phyloP scores from a whole-genome alignment of 202 grass and related monocot genomes.

The Zoysia matrella region DNA sequence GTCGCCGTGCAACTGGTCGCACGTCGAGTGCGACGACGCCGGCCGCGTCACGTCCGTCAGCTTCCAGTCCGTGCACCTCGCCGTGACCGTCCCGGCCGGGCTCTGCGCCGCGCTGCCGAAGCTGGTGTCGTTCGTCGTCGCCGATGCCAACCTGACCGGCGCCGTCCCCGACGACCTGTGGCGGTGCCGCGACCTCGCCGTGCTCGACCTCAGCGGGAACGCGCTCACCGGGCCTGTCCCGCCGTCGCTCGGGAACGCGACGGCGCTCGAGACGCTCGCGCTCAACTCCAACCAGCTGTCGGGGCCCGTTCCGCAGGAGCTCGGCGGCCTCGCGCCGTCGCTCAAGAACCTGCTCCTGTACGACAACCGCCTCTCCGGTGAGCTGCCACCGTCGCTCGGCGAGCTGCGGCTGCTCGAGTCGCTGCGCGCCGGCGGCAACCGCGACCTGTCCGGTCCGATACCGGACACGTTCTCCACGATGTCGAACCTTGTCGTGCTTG shows the following conservation, averaged over 20 bases:
- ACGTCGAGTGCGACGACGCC: conserved; percentile 53
- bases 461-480: conserved; percentile 66
- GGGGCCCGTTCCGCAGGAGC: conserved; percentile 54
- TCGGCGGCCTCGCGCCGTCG: conserved; percentile 30
- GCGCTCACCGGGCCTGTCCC: conserved; percentile 70
- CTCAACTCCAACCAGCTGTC: conserved; percentile 87
- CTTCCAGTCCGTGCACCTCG: conserved; percentile 79
- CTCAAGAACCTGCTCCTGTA: conserved; percentile 48
- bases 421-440: too few species aligned
- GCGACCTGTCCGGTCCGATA: conserved; percentile 39
- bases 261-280: conserved; percentile 43
- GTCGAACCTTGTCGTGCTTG: conserved; percentile 67
- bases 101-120: conserved; percentile 59
- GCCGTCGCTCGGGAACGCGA: conserved; percentile 45
- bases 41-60: conserved; percentile 44
- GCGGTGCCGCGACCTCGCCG: too few species aligned
- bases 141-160: conserved; percentile 82
- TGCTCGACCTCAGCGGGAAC: conserved; percentile 45
- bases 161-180: neutral
- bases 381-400: too few species aligned
- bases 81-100: conserved; percentile 32
- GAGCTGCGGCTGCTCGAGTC: too few species aligned
- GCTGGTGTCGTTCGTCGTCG: conserved; percentile 53
- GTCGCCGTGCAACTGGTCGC: conserved; percentile 87
- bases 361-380: too few species aligned